phyloP scores from a whole-genome alignment of 2,329 filamentous ascomycete genomes.

The Ophiostoma montium region DNA sequence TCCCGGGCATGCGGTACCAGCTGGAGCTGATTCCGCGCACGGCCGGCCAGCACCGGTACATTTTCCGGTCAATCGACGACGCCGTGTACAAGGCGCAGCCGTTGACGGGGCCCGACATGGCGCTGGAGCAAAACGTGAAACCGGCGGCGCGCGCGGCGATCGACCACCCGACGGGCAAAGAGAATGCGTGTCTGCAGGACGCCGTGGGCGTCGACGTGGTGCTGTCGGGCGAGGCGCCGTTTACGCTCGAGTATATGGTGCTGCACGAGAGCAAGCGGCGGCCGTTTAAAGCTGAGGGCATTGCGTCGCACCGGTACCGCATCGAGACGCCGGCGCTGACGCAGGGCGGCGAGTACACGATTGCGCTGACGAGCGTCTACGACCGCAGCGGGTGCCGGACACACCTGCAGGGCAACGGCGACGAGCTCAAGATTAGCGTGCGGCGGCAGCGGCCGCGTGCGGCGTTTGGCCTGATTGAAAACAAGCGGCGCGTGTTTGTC shows the following conservation, averaged over 20 bases:
- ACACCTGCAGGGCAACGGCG: constrained; percentile 46
- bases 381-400: constrained; percentile 80
- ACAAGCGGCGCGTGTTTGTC: constrained; percentile 58
- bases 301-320: constrained; percentile 47
- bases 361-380: constrained; percentile 73
- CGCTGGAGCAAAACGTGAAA: constrained; percentile 80
- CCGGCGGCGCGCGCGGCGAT: constrained; percentile 75
- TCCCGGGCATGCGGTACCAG: constrained; percentile 66
- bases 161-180: constrained; percentile 35
- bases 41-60: constrained; percentile 77
- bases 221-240: constrained; percentile 73
- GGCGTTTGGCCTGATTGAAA: constrained; percentile 74
- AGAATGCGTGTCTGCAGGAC: constrained; percentile 71
- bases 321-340: constrained; percentile 63
- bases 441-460: constrained; percentile 77
- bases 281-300: constrained; percentile 49
- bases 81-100: constrained; percentile 58
- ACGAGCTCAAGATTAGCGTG: constrained; percentile 74
- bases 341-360: constrained; percentile 78
- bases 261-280: constrained; percentile 77
- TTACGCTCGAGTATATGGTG: constrained; percentile 82
- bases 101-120: constrained; percentile 45
- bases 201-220: constrained; percentile 59
- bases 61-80: constrained; percentile 70
- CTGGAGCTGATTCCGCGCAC: constrained; percentile 68